Evolutionary conservation across 139 green algal species (phyloP), one percentile per base, ranked within the genome.

Genomic region (Axilococcus clingmanii): DNA sequence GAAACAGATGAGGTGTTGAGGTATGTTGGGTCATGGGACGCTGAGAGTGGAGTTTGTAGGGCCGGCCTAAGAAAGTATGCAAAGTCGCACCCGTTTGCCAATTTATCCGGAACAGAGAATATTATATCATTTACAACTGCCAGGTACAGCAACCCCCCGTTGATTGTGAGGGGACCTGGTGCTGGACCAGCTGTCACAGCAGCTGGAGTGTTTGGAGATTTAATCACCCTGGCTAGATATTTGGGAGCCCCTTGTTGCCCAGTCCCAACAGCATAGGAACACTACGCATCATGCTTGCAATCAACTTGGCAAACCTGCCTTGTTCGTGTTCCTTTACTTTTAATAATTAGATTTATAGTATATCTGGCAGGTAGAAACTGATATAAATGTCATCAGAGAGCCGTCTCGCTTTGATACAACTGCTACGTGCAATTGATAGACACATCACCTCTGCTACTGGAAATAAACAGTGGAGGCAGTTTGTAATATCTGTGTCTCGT

Each of bases 161-260:
- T 96, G 16, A 83, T 92, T 27, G 77, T 96, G 14, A 61, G 77
- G 4, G 87, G 87, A 0, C 87, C 88, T 1, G 88, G 88, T 14
- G 89, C 89, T 19, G 87, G 87, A 1, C 69, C 82, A 1, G 82
- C 89, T 27, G 84, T 97, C 3, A 97, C 90, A 9, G 90, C 90
- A 2, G 88, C 83, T 1, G 90, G 89, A 15, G 83, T 96, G 2
- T 95, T 97, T 61, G 65, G 51, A 4, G 90, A 97, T 61, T 40
- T 97, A 23, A 54, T 97, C 17, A n/a, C n/a, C n/a, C n/a, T n/a
- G n/a, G n/a, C n/a, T n/a, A n/a, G n/a, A n/a, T n/a, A n/a, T n/a
- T n/a, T n/a, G n/a, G n/a, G n/a, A n/a, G n/a, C n/a, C n/a, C n/a
- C n/a, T n/a, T n/a, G n/a, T n/a, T n/a, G n/a, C n/a, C n/a, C n/a